Base-by-base conservation (phyloP, 2,329 filamentous ascomycete genomes). In the Cordyceps farinosa region DNA sequence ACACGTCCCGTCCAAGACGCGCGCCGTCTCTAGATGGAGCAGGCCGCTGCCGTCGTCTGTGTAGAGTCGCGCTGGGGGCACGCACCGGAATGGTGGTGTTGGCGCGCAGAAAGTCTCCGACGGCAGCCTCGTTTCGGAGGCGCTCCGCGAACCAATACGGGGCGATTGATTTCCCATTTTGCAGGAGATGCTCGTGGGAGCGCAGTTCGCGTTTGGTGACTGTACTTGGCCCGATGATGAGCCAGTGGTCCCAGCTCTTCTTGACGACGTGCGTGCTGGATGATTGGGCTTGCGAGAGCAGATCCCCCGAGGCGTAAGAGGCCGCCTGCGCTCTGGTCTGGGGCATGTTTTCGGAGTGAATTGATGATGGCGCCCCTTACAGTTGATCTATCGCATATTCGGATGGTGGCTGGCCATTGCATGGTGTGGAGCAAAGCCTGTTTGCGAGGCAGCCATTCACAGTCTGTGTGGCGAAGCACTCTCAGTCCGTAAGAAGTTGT, bases 231-330 rank as follows among this genome's bases (percentile, higher is more conserved):
- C 34, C 48, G 57, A 42, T 44, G 30, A 60, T 40, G 42, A 51
- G 47, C 57, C 57, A 60, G 34, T 42, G 34, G 27, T 60, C 57
- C 47, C 44, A 51, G 57, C 32, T 74, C 87, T 87, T 86, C 85
- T 88, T 0, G 80, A 80, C 62, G 85, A 73, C 55, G 87, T 71
- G 29, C 27, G n/a, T 22, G 27, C 10, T 10, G 29, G 53, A 56
- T 3, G 53, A 29, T 11, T 32, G 36, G 38, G 53, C 53, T 15
- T 30, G 36, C 36, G 53, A n/a, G 53, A 56, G 36, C 4, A 56
- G 22, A 38, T 56, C 38, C 13, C 53, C 53, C 27, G 53, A 29
- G 36, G 53, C 53, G 22, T 38, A 22, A 10, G 53, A 15, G 36
- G 38, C 36, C 36, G 29, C 29, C 34, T 53, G 51, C 27, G 53